Base-by-base conservation (phyloP, 1,284 basidiomycete species). In the Schizophyllum amplum region DNA sequence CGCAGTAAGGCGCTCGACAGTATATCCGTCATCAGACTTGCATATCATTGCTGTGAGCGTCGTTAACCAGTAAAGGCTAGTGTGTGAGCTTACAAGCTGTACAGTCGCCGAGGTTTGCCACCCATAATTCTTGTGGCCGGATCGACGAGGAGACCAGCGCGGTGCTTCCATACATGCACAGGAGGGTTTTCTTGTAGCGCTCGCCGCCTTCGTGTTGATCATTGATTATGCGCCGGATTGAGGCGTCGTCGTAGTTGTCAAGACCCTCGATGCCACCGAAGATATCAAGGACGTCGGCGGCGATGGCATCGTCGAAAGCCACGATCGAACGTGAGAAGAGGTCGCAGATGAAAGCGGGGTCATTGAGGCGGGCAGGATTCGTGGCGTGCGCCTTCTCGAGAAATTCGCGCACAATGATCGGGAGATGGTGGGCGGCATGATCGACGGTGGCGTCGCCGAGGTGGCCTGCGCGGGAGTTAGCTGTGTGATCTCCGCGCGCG, bases 141-240 rank as follows among this genome's bases (percentile, higher is more conserved):
- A 67, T 88, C 86, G 25, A 86, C 74, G 49, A 88, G 74, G 85
- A 79, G 42, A 88, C 79, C 48, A 88, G 75, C 4, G 82, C 84
- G 2, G 86, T 89, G 1, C 84, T 87, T 17, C 86, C 86, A 61
- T 86, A 83, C 82, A 89, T 86, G 65, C 84, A 86, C 48, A 86
- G 71, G 52, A 81, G 69, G 15, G 80, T 80, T 66, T 84, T 85
- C 56, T 79, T 72, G 72, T 83, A 83, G 64, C 84, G 86, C 23
- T 68, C 71, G 4, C 83, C 83, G 4, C 79, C 81, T 13, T 66
- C 65, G 50, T 78, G 74, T 57, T 83, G 80, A 65, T 87, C 83
- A 57, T 87, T 83, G 64, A 86, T 79, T 47, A 83, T 76, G 17
- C 68, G 63, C 55, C 77, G 72, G 33, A 87, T 82, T 56, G 81